A percentile compares a stretch with the other conserved stretches of the same genome.
Evolutionary conservation across 2,329 filamentous ascomycete genomes (phyloP).

Genomic region (Fusarium oxysporum): DNA sequence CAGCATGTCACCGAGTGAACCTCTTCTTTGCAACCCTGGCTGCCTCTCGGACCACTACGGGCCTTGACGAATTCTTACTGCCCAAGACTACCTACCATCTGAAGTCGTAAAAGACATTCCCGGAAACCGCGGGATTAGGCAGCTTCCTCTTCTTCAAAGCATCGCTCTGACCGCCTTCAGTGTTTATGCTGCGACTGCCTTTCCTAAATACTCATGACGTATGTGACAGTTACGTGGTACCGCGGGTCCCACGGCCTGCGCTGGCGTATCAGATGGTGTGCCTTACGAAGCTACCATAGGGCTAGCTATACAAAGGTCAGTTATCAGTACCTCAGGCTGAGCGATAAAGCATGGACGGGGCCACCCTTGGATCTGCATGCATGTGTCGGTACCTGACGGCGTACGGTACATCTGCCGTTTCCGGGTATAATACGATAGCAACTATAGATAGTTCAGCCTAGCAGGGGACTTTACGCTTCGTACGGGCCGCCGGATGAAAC

Average conservation of each 20-base stretch:
- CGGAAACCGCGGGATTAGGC: neutral
- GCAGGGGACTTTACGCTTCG: neutral
- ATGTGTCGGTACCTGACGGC: neutral
- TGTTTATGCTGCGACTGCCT: neutral
- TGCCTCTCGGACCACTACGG: neutral
- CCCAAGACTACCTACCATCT: neutral
- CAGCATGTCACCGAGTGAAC: accelerated
- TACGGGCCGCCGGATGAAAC: neutral
- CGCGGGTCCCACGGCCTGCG: neutral
- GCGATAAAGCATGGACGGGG: neutral
- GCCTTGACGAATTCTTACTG: accelerated
- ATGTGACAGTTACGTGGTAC: neutral
- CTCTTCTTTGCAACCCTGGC: neutral
- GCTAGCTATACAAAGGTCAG: neutral
- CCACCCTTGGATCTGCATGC: neutral
- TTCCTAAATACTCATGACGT: accelerated
- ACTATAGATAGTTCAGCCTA: neutral
- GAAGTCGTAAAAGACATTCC: accelerated
- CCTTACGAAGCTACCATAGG: neutral
- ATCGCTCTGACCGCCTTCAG: neutral
- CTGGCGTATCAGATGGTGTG: accelerated
- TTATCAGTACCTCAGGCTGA: neutral
- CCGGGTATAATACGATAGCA: neutral
- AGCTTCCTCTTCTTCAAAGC: accelerated
- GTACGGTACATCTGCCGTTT: neutral